phyloP scores from a whole-genome alignment of 2,329 filamentous ascomycete genomes.

The Claviceps cyperi region DNA sequence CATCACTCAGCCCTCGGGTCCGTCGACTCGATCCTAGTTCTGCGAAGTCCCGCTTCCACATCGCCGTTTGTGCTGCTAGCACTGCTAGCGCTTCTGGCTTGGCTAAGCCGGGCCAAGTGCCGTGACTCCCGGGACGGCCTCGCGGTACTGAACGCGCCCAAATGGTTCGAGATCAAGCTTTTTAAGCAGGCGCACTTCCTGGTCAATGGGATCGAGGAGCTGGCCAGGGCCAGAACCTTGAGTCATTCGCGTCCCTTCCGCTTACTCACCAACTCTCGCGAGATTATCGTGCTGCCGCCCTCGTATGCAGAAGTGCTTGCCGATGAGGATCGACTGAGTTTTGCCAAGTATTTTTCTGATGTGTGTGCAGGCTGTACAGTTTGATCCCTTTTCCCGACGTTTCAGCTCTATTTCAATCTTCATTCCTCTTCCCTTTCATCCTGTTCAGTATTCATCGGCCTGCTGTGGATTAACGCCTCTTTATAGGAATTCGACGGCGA shows the following conservation, averaged over 20 bases:
- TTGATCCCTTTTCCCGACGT: background rate
- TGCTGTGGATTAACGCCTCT: background rate
- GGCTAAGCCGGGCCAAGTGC: background rate
- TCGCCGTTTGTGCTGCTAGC: slow-evolving; percentile 35
- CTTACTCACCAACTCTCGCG: slow-evolving; percentile 7
- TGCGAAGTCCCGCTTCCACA: too few relatives aligned
- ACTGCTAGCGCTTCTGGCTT: slow-evolving; percentile 27
- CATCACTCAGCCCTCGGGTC: background rate
- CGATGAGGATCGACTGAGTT: slow-evolving; percentile 4
- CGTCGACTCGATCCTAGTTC: background rate
- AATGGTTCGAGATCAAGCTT: slow-evolving; percentile 6
- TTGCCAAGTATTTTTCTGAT: slow-evolving; percentile 7
- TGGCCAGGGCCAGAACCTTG: slow-evolving; percentile 3
- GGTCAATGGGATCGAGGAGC: slow-evolving; percentile 4
- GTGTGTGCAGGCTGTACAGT: background rate
- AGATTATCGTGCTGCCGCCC: slow-evolving; percentile 6
- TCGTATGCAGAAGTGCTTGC: slow-evolving; percentile 5
- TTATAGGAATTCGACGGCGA: slow-evolving; percentile 7
- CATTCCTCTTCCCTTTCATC: background rate
- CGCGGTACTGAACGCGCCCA: slow-evolving; percentile 4
- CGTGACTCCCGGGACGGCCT: background rate
- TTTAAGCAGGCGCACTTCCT: slow-evolving; percentile 4
- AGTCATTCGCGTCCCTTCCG: slow-evolving; percentile 4
- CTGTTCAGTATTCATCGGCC: background rate
- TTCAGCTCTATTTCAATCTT: background rate